Percentiles rank a stretch among this genome's conserved stretches.
These are phyloP conservation scores for Clonostachys chloroleuca DNA, from an alignment of 2,329 filamentous ascomycete species.

Conservation along the genomic window DNA sequence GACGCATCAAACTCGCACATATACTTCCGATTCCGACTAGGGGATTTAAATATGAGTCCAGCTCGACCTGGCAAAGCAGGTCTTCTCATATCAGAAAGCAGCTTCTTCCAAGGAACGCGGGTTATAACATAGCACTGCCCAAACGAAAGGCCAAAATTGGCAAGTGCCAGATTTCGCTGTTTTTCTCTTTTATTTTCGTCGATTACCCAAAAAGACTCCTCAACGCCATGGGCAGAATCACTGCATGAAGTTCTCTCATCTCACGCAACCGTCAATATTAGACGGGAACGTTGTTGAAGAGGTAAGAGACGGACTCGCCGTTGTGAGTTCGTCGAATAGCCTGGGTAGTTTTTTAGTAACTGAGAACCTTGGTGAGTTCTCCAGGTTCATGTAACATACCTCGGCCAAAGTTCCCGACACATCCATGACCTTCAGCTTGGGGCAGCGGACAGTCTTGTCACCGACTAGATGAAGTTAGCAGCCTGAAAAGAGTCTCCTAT, in stretches of 20 bases:
- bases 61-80: too few relatives aligned
- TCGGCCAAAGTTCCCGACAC: slow-evolving; percentile 79
- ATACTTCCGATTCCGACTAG: too few relatives aligned
- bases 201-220: too few relatives aligned
- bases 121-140: too few relatives aligned
- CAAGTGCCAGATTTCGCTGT: too few relatives aligned
- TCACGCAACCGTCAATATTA: slow-evolving; percentile 12
- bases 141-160: too few relatives aligned
- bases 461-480: slow-evolving; percentile 33
- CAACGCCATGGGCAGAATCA: neutral
- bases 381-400: slow-evolving; percentile 17
- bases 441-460: slow-evolving; percentile 75
- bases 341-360: slow-evolving; percentile 19
- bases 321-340: slow-evolving; percentile 67
- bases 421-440: slow-evolving; percentile 84
- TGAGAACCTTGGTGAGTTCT: neutral
- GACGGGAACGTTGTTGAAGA: slow-evolving; percentile 63
- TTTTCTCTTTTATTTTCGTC: neutral
- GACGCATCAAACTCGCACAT: too few relatives aligned
- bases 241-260: neutral
- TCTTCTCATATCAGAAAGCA: too few relatives aligned
- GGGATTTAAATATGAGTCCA: too few relatives aligned
- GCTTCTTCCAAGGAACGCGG: too few relatives aligned
- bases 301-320: slow-evolving; percentile 59
- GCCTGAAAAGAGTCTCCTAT: neutral